Evolutionary conservation across 306 rosid species (phyloP).

Genomic region (Pterocarpus santalinus): DNA sequence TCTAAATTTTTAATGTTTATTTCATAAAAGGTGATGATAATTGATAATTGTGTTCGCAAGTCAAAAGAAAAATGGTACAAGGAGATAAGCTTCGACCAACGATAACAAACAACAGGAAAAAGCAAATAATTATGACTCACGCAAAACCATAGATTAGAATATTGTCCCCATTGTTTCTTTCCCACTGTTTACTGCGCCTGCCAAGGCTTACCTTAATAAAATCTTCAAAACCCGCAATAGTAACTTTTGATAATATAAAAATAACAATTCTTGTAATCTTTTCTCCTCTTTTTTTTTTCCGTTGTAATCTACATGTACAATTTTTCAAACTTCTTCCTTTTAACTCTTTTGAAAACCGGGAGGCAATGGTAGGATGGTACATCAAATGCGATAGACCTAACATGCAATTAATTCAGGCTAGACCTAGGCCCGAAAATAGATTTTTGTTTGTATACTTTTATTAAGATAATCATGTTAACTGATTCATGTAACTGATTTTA

Average conservation of each 20-base stretch:
- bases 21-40: background rate
- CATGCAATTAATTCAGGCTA: too few relatives aligned
- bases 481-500: too few relatives aligned
- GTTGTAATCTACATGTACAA: too few relatives aligned
- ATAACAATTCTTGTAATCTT: background rate
- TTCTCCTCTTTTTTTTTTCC: too few relatives aligned
- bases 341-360: too few relatives aligned
- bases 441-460: too few relatives aligned
- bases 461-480: too few relatives aligned
- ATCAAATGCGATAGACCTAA: too few relatives aligned
- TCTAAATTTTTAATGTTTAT: background rate
- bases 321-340: too few relatives aligned
- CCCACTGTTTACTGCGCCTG: background rate
- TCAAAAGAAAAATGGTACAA: constrained; percentile 13
- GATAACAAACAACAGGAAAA: background rate
- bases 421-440: too few relatives aligned
- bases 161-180: background rate
- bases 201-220: background rate
- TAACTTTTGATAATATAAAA: background rate
- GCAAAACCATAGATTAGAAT: constrained; percentile 5
- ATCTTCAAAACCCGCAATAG: background rate
- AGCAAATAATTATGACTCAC: constrained; percentile 11
- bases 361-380: too few relatives aligned
- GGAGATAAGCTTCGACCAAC: background rate
- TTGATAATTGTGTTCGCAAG: background rate